Conservation (phyloP, 2,329 filamentous ascomycete genomes). For the Fusarium denticulatum region DNA sequence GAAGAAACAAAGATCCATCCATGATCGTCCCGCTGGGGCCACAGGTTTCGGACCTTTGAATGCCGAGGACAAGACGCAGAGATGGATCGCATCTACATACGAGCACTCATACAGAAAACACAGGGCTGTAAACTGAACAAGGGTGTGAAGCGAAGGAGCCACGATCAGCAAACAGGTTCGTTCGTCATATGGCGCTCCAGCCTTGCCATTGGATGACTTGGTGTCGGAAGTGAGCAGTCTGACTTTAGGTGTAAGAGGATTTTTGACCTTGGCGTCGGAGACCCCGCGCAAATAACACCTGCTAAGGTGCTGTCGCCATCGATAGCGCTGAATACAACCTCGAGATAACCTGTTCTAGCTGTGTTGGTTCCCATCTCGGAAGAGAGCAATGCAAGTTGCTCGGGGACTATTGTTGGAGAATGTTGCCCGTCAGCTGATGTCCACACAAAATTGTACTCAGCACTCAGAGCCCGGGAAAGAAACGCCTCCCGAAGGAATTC, state of each 20-base stretch:
- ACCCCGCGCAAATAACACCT: slow-evolving; percentile 25
- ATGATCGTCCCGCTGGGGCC: slow-evolving; percentile 10
- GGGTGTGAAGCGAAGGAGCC: slow-evolving; percentile 18
- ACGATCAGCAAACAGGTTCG: slow-evolving; percentile 30
- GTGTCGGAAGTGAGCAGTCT: slow-evolving; percentile 4
- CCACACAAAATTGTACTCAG: slow-evolving; percentile 3
- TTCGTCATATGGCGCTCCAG: slow-evolving; percentile 18
- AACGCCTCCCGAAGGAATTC: slow-evolving; percentile 31
- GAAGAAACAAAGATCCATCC: slow-evolving; percentile 19
- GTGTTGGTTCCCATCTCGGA: slow-evolving; percentile 21
- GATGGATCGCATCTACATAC: slow-evolving; percentile 6
- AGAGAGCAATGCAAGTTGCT: slow-evolving; percentile 15
- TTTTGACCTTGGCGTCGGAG: slow-evolving; percentile 32
- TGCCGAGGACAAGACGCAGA: slow-evolving; percentile 13
- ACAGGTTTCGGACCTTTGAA: slow-evolving; percentile 21
- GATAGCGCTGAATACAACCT: background rate
- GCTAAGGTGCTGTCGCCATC: background rate
- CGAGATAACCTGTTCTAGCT: slow-evolving; percentile 2
- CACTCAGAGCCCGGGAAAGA: slow-evolving; percentile 7
- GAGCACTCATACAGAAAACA: background rate
- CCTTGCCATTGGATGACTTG: slow-evolving; percentile 22
- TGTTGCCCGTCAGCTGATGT: slow-evolving; percentile 22
- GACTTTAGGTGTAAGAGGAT: slow-evolving; percentile 21
- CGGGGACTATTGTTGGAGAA: slow-evolving; percentile 19
- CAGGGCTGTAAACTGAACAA: slow-evolving; percentile 19